A percentile compares a stretch with the other conserved stretches of the same genome.
These are phyloP conservation scores for Salix exigua DNA, from an alignment of 345 rosid species.

Conservation along the genomic window DNA sequence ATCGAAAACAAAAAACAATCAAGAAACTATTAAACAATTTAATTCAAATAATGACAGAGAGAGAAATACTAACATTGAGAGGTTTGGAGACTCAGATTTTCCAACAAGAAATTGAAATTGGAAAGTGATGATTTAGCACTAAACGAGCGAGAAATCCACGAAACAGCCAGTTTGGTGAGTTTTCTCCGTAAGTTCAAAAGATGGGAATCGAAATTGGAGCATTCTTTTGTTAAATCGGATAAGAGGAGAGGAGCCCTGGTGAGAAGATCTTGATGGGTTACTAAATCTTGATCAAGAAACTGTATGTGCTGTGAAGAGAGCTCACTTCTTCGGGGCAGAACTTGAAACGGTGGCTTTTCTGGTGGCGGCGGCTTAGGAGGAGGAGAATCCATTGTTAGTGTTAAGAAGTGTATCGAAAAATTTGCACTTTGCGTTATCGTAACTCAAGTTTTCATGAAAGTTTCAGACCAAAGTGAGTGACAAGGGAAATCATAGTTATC, in stretches of 20 bases:
- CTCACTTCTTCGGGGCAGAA: slow-evolving; percentile 35
- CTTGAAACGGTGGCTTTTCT: background rate
- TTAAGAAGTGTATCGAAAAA: background rate
- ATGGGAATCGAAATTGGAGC: slow-evolving; percentile 31
- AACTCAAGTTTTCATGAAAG: no score
- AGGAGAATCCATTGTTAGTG: background rate
- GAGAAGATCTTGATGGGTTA: slow-evolving; percentile 39
- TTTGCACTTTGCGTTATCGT: no score
- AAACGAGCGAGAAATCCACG: slow-evolving; percentile 66
- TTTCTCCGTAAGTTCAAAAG: slow-evolving; percentile 37
- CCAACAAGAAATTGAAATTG: slow-evolving; percentile 32
- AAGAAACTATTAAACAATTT: background rate
- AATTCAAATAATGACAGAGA: background rate
- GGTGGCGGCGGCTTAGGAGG: background rate
- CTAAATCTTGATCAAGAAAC: slow-evolving; percentile 45
- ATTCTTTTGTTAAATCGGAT: slow-evolving; percentile 28
- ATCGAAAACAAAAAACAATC: background rate
- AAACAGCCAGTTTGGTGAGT: slow-evolving; percentile 47
- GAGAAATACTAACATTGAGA: slow-evolving; percentile 21
- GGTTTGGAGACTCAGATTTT: slow-evolving; percentile 39
- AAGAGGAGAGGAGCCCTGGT: slow-evolving; percentile 33
- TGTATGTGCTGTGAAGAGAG: slow-evolving; percentile 24
- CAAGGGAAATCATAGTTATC: no score
- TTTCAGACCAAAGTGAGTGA: no score
- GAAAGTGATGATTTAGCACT: slow-evolving; percentile 39